phyloP scores from a whole-genome alignment of 148 eudicot genomes.

The Oxyria digyna region DNA sequence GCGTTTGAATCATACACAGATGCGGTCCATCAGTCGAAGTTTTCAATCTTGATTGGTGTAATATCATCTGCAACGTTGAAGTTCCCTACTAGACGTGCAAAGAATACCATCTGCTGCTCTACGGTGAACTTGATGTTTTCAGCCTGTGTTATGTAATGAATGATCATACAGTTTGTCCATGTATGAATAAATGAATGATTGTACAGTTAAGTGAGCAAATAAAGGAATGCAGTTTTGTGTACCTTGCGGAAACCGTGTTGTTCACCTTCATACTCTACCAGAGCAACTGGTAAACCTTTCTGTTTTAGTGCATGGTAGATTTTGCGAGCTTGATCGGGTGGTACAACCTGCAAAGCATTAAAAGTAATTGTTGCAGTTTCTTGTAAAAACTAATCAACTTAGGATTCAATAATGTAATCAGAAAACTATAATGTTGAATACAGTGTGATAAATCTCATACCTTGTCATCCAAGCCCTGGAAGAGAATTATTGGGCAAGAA shows the following conservation, averaged over 20 bases:
- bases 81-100: slow-evolving; percentile 70
- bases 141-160: slow-evolving; percentile 38
- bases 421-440: background rate
- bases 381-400: background rate
- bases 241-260: slow-evolving; percentile 98
- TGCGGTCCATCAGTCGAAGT: slow-evolving; percentile 44
- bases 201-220: background rate
- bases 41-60: slow-evolving; percentile 69
- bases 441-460: slow-evolving; percentile 29
- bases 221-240: slow-evolving; percentile 4
- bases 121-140: slow-evolving; percentile 86
- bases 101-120: slow-evolving; percentile 95
- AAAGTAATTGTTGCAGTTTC: background rate
- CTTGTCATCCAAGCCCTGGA: slow-evolving; percentile 94
- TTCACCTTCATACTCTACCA: slow-evolving; percentile 93
- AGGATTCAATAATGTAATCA: background rate
- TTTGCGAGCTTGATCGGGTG: slow-evolving; percentile 74
- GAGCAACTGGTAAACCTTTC: slow-evolving; percentile 90
- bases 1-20: too few relatives aligned
- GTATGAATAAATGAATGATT: background rate
- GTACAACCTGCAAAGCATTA: slow-evolving; percentile 50
- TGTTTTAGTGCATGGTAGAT: slow-evolving; percentile 72
- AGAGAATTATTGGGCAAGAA: slow-evolving; percentile 83
- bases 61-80: slow-evolving; percentile 74
- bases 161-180: background rate